Percentiles rank a stretch among this genome's conserved stretches.
Conservation (phyloP, 352 stramenopile species). For the Phytophthora melonis region DNA sequence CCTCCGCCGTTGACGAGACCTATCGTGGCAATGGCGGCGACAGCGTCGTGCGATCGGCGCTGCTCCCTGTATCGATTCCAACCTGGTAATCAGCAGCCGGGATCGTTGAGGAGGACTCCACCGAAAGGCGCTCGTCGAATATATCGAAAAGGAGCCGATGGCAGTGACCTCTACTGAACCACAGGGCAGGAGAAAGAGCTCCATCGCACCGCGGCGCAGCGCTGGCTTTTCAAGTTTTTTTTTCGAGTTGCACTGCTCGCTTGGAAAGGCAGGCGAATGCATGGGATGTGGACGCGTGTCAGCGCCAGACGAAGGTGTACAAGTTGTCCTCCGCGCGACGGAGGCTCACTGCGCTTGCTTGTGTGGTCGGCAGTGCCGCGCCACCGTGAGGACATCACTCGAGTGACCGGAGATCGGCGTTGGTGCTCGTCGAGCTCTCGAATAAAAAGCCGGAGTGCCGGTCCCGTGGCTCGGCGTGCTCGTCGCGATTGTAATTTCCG, state of each 20-base stretch:
- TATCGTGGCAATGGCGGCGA: neutral
- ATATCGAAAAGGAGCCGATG: slow-evolving; percentile 16
- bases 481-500: slow-evolving; percentile 7
- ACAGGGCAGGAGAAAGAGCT: slow-evolving; percentile 10
- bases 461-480: neutral
- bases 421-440: neutral
- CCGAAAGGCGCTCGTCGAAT: slow-evolving; percentile 27
- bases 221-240: slow-evolving; percentile 31
- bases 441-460: slow-evolving; percentile 32
- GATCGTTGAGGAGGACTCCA: slow-evolving; percentile 35
- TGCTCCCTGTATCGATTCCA: slow-evolving; percentile 3
- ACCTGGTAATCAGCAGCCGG: slow-evolving; percentile 22
- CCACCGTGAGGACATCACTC: neutral
- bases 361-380: neutral
- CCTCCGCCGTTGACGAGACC: neutral
- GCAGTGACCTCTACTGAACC: slow-evolving; percentile 16
- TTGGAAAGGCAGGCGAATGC: slow-evolving; percentile 20
- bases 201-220: neutral
- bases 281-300: neutral
- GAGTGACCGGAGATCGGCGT: neutral
- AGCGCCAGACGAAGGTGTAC: neutral
- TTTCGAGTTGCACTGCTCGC: slow-evolving; percentile 20
- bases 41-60: neutral
- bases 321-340: neutral
- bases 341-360: neutral